phyloP scores from a whole-genome alignment of 2,329 filamentous ascomycete genomes.

The Colletotrichum orbiculare region DNA sequence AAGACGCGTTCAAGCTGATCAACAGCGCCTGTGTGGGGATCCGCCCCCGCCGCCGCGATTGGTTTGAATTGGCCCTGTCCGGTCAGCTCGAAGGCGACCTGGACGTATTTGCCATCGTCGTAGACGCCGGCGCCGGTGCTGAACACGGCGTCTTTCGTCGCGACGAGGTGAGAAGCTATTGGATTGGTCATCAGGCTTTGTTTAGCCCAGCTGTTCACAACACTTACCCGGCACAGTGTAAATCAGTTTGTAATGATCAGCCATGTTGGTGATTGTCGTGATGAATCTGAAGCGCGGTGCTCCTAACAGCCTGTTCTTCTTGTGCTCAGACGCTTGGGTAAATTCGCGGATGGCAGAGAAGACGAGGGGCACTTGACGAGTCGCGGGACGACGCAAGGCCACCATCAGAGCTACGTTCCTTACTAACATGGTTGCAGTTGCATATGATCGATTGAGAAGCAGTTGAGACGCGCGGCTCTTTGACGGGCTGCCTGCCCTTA shows the following conservation, averaged over 20 bases:
- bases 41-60: conserved; percentile 50
- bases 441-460: no score
- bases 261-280: conserved; percentile 2
- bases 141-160: conserved; percentile 41
- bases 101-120: conserved; percentile 41
- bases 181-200: no score
- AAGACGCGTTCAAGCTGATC: conserved; percentile 58
- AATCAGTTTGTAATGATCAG: conserved; percentile 36
- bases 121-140: conserved; percentile 41
- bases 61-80: conserved; percentile 61
- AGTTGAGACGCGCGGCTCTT: no score
- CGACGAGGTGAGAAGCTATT: conserved; percentile 35
- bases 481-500: no score
- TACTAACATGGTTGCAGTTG: no score
- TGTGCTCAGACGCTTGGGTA: background rate
- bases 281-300: background rate
- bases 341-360: no score
- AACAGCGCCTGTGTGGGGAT: conserved; percentile 57
- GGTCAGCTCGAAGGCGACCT: conserved; percentile 43
- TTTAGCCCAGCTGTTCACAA: background rate
- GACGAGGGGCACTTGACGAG: no score
- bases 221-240: conserved; percentile 33
- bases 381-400: no score
- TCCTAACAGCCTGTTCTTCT: background rate
- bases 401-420: no score